Evolutionary conservation across 2,329 filamentous ascomycete species (phyloP), one percentile per base, ranked within the genome.

Genomic region (Purpureocillium lavendulum): DNA sequence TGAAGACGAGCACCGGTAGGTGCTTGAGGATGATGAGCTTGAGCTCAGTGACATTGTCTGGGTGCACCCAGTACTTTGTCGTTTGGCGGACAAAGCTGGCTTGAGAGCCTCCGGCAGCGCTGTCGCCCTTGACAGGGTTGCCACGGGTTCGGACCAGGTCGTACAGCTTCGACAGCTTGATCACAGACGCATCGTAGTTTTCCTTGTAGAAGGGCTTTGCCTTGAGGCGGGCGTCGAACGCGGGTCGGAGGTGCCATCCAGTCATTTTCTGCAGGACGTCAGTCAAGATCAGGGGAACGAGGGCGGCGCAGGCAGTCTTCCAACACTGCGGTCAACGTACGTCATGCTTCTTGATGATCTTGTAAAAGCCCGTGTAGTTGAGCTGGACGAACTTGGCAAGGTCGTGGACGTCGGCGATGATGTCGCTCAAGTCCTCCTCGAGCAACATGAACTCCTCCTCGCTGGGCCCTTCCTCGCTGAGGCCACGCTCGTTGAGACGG

Each of bases 321-420:
- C n/a, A n/a, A 10, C 13, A 14, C n/a, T 10, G 17, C 36, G 18
- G 11, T 5, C 10, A 30, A 46, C 84, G 52, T 64, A 90, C 86
- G 67, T 96, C 92, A 62, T 98, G 92, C 73, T 98, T 98, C 74
- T 98, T 98, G 65, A 98, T 95, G 48, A 98, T 98, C 73, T 98
- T 98, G 70, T 96, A 94, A 61, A 98, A 98, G 5, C 92, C 92
- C 1, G 90, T 97, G 59, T 98, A 98, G 66, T 98, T 98, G 58
- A 98, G 69, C 67, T 96, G 90, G 7, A 94, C 94, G 60, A 95
- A 98, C 66, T 97, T 97, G 61, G 92, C 89, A 44, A 98, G 74
- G 56, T 98, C 92, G 64, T 98, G 90, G 16, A 98, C 92, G 57
- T 98, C 90, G 51, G 92, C 92, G 59, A 98, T 98, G 56, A 98